Evolutionary conservation across 768 basidiomycete genomes (phyloP).

Genomic region (Lactifluus rugatus): DNA sequence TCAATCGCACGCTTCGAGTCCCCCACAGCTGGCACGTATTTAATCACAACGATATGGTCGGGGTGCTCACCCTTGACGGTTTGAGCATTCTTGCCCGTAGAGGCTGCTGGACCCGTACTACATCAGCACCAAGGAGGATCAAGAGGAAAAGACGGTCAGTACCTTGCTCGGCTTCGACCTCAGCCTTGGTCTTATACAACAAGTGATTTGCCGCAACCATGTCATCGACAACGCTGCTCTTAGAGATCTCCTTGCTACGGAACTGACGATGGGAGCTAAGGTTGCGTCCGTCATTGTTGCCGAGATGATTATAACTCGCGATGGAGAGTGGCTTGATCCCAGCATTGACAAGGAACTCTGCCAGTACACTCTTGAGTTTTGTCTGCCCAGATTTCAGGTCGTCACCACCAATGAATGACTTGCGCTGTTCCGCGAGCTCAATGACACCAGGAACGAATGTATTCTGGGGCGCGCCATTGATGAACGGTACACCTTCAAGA

Average conservation of each 20-base stretch:
- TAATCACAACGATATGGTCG: slow-evolving; percentile 94
- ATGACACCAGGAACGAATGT: slow-evolving; percentile 96
- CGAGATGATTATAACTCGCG: slow-evolving; percentile 96
- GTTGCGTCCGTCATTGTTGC: slow-evolving; percentile 96
- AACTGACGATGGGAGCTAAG: slow-evolving; percentile 87
- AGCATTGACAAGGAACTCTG: slow-evolving; percentile 97
- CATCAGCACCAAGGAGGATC: not conserved
- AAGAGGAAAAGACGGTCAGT: not conserved
- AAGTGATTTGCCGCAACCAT: slow-evolving; percentile 91
- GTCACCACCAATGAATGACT: slow-evolving; percentile 94
- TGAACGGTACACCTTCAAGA: slow-evolving; percentile 89
- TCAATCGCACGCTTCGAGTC: slow-evolving; percentile 99
- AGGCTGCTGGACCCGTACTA: slow-evolving; percentile 22
- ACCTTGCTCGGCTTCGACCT: slow-evolving; percentile 20
- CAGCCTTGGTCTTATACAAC: slow-evolving; percentile 74
- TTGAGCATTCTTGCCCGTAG: slow-evolving; percentile 39
- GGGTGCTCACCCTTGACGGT: slow-evolving; percentile 88
- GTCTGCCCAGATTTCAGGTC: slow-evolving; percentile 98
- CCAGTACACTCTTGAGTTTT: slow-evolving; percentile 92
- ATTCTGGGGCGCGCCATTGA: slow-evolving; percentile 98
- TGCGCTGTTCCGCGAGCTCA: slow-evolving; percentile 78
- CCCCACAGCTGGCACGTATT: slow-evolving; percentile 92
- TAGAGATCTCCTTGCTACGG: slow-evolving; percentile 97
- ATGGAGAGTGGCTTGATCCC: slow-evolving; percentile 97
- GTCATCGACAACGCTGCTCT: slow-evolving; percentile 95